Conservation (phyloP, 768 basidiomycete genomes). For the Pulveroboletus sp. region DNA sequence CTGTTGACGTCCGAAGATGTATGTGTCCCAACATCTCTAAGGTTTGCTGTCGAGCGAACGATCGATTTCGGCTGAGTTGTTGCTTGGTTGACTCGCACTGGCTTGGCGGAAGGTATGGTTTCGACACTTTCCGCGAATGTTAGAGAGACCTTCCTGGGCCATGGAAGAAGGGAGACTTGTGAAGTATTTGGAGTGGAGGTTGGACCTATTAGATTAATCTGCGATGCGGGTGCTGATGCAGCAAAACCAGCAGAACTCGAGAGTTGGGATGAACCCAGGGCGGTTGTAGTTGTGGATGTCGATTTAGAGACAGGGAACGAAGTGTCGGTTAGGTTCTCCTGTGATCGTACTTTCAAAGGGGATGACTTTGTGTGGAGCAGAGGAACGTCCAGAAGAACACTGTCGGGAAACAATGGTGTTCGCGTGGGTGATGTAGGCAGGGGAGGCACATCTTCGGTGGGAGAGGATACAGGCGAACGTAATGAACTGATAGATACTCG, state of each 20-base stretch:
- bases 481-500: conserved; percentile 26
- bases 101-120: conserved; percentile 3
- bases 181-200: conserved; percentile 11
- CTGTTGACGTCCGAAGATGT: background rate
- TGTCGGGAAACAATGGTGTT: conserved; percentile 3
- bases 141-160: conserved; percentile 22
- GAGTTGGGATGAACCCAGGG: conserved; percentile 14
- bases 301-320: conserved; percentile 29
- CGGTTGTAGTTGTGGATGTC: conserved; percentile 21
- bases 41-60: conserved; percentile 23
- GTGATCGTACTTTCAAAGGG: conserved; percentile 17
- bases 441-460: conserved; percentile 24
- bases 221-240: conserved; percentile 15
- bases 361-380: conserved; percentile 3
- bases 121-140: conserved; percentile 20
- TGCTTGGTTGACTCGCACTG: background rate
- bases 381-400: background rate
- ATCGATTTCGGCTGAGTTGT: conserved; percentile 25
- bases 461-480: conserved; percentile 19
- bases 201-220: conserved; percentile 2
- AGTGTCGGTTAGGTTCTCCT: conserved; percentile 2
- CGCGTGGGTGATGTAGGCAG: conserved; percentile 26
- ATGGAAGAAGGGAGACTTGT: conserved; percentile 21
- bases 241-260: conserved; percentile 6
- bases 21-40: conserved; percentile 18